phyloP scores from a whole-genome alignment of 768 basidiomycete species.

The Suillus cothurnatus region DNA sequence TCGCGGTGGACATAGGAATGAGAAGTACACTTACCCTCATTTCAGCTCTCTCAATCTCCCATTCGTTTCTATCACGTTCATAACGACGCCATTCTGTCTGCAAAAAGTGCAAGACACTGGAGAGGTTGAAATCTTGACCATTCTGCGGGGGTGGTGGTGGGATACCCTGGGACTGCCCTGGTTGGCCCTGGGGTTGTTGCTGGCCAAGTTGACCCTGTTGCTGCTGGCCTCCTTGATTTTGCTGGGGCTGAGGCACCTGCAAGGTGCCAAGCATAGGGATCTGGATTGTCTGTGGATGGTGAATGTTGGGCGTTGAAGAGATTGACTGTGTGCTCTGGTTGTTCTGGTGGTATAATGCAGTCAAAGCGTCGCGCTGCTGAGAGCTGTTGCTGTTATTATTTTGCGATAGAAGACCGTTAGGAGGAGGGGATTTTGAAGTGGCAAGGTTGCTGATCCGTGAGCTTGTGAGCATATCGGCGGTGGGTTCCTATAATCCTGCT shows the following conservation, averaged over 20 bases:
- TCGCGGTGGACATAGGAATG: neutral
- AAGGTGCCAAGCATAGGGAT: slow-evolving; percentile 75
- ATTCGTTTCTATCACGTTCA: slow-evolving; percentile 98
- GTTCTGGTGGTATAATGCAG: slow-evolving; percentile 33
- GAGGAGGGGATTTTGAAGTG: slow-evolving; percentile 27
- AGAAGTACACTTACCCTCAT: slow-evolving; percentile 77
- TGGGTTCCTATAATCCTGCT: slow-evolving; percentile 17
- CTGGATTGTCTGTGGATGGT: slow-evolving; percentile 46
- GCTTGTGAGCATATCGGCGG: slow-evolving; percentile 34
- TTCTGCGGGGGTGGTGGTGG: slow-evolving; percentile 81
- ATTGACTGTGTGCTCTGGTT: slow-evolving; percentile 22
- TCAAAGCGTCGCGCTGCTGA: slow-evolving; percentile 33
- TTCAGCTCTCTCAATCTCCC: slow-evolving; percentile 99
- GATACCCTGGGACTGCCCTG: slow-evolving; percentile 54
- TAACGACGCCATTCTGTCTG: slow-evolving; percentile 98
- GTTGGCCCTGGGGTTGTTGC: slow-evolving; percentile 53
- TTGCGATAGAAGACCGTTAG: slow-evolving; percentile 20
- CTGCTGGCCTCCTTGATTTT: slow-evolving; percentile 53
- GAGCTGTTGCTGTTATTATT: slow-evolving; percentile 24
- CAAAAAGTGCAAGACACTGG: slow-evolving; percentile 93
- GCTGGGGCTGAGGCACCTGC: slow-evolving; percentile 58
- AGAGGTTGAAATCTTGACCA: slow-evolving; percentile 91
- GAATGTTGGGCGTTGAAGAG: slow-evolving; percentile 33
- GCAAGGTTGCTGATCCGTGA: slow-evolving; percentile 36
- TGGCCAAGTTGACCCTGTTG: slow-evolving; percentile 40